Evolutionary conservation across 345 rosid species (phyloP).

Genomic region (Moricandia arvensis): DNA sequence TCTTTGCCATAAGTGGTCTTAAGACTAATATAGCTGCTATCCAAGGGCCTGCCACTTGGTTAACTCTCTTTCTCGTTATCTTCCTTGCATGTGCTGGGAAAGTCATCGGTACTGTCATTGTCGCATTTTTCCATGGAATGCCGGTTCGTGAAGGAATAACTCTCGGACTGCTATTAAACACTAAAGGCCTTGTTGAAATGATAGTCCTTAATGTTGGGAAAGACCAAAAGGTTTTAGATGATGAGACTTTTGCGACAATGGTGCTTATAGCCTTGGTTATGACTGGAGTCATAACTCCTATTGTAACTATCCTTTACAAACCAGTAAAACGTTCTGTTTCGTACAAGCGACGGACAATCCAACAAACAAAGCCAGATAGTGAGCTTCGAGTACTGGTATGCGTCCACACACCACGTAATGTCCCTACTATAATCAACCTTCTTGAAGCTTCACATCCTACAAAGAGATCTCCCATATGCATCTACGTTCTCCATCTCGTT

Average conservation of each 20-base stretch:
- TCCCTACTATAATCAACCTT: slow-evolving; percentile 83
- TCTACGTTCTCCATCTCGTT: slow-evolving; percentile 85
- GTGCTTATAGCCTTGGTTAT: slow-evolving; percentile 68
- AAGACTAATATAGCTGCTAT: slow-evolving; percentile 58
- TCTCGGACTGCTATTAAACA: slow-evolving; percentile 88
- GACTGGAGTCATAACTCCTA: slow-evolving; percentile 72
- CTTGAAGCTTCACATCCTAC: slow-evolving; percentile 83
- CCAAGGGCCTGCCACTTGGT: slow-evolving; percentile 52
- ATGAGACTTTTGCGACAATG: slow-evolving; percentile 74
- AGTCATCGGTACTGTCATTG: slow-evolving; percentile 60
- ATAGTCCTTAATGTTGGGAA: slow-evolving; percentile 88
- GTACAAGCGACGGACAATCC: slow-evolving; percentile 65
- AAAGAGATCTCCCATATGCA: slow-evolving; percentile 69
- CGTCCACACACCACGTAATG: slow-evolving; percentile 82
- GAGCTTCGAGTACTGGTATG: slow-evolving; percentile 70
- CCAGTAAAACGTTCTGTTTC: slow-evolving; percentile 64
- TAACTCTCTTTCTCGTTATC: slow-evolving; percentile 43
- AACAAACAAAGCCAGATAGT: slow-evolving; percentile 62
- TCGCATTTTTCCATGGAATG: slow-evolving; percentile 62
- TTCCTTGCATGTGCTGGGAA: slow-evolving; percentile 67
- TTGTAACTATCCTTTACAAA: slow-evolving; percentile 55
- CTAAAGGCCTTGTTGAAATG: slow-evolving; percentile 93
- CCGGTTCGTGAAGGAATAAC: slow-evolving; percentile 74
- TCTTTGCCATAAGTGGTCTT: slow-evolving; percentile 91
- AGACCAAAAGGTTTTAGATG: slow-evolving; percentile 88